phyloP scores from a whole-genome alignment of 2,329 filamentous ascomycete genomes.

The Claviceps capensis region DNA sequence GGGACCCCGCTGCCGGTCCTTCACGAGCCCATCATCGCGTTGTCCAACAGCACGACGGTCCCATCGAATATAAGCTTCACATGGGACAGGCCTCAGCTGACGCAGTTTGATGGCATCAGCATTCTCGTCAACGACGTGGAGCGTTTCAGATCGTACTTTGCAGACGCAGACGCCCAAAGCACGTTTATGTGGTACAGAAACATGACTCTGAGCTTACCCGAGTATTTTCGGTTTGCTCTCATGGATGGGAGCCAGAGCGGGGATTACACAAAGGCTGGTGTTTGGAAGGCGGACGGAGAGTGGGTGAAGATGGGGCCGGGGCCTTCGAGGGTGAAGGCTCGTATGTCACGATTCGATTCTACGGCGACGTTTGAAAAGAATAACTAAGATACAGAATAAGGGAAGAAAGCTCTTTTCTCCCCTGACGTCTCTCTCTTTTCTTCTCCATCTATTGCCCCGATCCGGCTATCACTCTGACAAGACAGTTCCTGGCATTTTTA shows the following conservation, averaged over 20 bases:
- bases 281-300: constrained; percentile 48
- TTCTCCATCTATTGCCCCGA: too few relatives aligned
- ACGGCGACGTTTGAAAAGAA: too few relatives aligned
- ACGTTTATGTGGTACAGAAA: constrained; percentile 48
- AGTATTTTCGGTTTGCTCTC: constrained; percentile 69
- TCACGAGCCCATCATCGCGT: constrained; percentile 30
- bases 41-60: constrained; percentile 21
- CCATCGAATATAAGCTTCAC: constrained; percentile 53
- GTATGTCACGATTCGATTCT: constrained; percentile 4
- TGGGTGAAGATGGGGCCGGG: constrained; percentile 56
- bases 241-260: constrained; percentile 49
- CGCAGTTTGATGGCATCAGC: constrained; percentile 59
- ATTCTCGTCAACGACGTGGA: constrained; percentile 80
- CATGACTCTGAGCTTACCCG: constrained; percentile 31
- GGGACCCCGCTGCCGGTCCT: constrained; percentile 48
- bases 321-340: constrained; percentile 32
- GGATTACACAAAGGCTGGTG: constrained; percentile 65
- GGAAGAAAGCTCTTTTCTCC: too few relatives aligned
- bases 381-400: too few relatives aligned
- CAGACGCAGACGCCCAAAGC: constrained; percentile 29
- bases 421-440: too few relatives aligned
- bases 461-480: too few relatives aligned
- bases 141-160: constrained; percentile 59
- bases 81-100: constrained; percentile 31
- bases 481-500: too few relatives aligned